These are phyloP conservation scores for Micractinium conductrix DNA, from an alignment of 139 green algal genomes.

Conservation along the genomic window DNA sequence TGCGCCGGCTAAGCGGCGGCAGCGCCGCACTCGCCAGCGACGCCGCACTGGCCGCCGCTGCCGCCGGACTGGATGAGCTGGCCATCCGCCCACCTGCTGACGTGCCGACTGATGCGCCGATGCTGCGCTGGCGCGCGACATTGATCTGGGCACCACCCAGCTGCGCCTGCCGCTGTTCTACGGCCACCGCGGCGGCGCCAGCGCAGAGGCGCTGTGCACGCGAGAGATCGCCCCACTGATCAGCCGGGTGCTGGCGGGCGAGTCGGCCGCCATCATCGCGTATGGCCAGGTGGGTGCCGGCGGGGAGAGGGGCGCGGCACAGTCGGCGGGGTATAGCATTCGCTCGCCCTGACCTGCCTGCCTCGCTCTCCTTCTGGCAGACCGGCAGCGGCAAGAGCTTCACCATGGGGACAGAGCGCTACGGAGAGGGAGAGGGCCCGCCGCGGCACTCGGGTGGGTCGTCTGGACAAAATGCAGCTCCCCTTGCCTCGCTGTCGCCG, in stretches of 20 bases:
- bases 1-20: not conserved
- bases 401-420: slow-evolving; percentile 33
- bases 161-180: slow-evolving; percentile 17
- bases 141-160: not conserved
- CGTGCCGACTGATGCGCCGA: not conserved
- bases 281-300: slow-evolving; percentile 33
- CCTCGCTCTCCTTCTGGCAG: not conserved
- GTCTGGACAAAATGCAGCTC: not conserved
- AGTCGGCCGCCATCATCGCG: slow-evolving; percentile 13
- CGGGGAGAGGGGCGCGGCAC: not conserved
- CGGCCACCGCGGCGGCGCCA: not conserved
- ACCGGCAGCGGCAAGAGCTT: slow-evolving; percentile 39
- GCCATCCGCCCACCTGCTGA: not conserved
- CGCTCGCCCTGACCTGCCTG: too few relatives aligned
- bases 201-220: not conserved
- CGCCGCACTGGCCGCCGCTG: not conserved
- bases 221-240: slow-evolving; percentile 15
- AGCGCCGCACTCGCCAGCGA: too few relatives aligned
- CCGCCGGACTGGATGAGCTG: not conserved
- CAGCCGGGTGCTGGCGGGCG: slow-evolving; percentile 4
- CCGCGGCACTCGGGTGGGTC: slow-evolving; percentile 11
- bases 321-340: not conserved
- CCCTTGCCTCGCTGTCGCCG: not conserved
- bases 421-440: not conserved
- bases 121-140: slow-evolving; percentile 4